These are phyloP conservation scores for Didymella lethalis DNA, from an alignment of 2,329 filamentous ascomycete species.

Conservation along the genomic window DNA sequence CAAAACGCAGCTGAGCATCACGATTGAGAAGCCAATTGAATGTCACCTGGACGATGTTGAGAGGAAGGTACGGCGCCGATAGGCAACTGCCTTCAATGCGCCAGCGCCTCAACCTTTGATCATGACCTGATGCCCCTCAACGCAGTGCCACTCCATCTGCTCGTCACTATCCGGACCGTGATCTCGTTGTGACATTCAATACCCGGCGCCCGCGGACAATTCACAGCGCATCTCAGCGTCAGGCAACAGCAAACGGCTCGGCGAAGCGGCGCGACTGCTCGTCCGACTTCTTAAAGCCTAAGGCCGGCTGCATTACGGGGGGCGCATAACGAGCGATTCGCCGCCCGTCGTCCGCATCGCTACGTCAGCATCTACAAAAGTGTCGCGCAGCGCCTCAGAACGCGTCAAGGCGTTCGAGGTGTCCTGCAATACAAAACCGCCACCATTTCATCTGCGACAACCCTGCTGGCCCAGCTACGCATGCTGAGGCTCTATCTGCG, in stretches of 20 bases:
- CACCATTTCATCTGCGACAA: conserved; percentile 47
- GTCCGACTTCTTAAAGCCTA: conserved; percentile 12
- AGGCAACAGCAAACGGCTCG: conserved; percentile 1
- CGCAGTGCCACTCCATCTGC: background rate
- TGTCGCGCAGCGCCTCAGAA: conserved; percentile 4
- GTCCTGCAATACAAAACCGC: conserved; percentile 22
- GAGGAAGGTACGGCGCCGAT: conserved; percentile 16
- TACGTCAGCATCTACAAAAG: conserved; percentile 1
- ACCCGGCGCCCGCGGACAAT: background rate
- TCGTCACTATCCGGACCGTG: background rate
- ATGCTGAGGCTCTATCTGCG: conserved; percentile 41
- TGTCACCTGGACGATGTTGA: conserved; percentile 12
- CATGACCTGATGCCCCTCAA: background rate
- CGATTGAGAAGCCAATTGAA: conserved; percentile 3
- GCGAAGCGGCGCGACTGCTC: conserved; percentile 3
- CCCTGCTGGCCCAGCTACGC: conserved; percentile 40
- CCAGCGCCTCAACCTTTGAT: background rate
- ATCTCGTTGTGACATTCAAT: background rate
- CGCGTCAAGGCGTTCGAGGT: conserved; percentile 20
- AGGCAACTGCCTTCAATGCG: conserved; percentile 7
- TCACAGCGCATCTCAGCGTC: background rate
- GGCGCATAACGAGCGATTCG: conserved; percentile 8
- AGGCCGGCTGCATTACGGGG: background rate
- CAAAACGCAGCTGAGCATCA: background rate
- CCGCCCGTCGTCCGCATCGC: conserved; percentile 16